These are phyloP conservation scores for Cyberlindnera lachancei DNA, from an alignment of 805 yeast genomes.

Conservation along the genomic window DNA sequence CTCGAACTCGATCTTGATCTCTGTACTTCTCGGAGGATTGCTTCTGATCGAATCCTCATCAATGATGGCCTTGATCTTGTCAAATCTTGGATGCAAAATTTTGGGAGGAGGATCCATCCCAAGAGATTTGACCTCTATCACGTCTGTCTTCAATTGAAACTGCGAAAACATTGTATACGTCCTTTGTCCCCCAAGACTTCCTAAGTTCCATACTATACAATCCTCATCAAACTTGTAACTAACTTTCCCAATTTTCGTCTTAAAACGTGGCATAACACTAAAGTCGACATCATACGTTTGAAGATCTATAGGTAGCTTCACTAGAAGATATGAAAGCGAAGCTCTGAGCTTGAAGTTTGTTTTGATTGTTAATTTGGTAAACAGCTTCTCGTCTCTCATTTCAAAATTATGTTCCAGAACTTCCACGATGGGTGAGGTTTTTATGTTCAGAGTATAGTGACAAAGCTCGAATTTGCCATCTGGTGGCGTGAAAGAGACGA, in stretches of 20 bases:
- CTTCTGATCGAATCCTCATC: conserved; percentile 10
- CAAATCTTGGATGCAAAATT: conserved; percentile 14
- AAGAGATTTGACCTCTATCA: conserved; percentile 14
- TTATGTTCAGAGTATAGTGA: conserved; percentile 33
- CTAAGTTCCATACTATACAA: conserved; percentile 66
- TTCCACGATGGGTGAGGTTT: conserved; percentile 19
- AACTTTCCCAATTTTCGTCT: conserved; percentile 66
- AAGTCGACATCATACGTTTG: conserved; percentile 33
- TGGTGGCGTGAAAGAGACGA: conserved; percentile 79
- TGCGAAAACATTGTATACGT: conserved; percentile 50
- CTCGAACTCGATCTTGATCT: conserved; percentile 49
- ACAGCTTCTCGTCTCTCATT: neutral
- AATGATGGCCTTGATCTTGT: conserved; percentile 13
- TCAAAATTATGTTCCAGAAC: conserved; percentile 7
- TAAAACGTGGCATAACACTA: conserved; percentile 52
- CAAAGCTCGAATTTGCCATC: conserved; percentile 74
- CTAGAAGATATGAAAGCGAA: conserved; percentile 50
- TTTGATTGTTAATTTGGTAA: conserved; percentile 25
- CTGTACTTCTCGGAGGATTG: conserved; percentile 4
- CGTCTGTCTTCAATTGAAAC: conserved; percentile 25
- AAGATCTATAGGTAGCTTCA: conserved; percentile 53
- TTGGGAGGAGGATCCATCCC: conserved; percentile 25
- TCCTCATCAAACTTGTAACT: conserved; percentile 63
- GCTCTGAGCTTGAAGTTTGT: conserved; percentile 61
- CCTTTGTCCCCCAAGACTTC: conserved; percentile 55